Percentiles rank a stretch among this genome's conserved stretches.
These are phyloP conservation scores for Candida montana DNA, from an alignment of 805 yeast species.

Conservation along the genomic window DNA sequence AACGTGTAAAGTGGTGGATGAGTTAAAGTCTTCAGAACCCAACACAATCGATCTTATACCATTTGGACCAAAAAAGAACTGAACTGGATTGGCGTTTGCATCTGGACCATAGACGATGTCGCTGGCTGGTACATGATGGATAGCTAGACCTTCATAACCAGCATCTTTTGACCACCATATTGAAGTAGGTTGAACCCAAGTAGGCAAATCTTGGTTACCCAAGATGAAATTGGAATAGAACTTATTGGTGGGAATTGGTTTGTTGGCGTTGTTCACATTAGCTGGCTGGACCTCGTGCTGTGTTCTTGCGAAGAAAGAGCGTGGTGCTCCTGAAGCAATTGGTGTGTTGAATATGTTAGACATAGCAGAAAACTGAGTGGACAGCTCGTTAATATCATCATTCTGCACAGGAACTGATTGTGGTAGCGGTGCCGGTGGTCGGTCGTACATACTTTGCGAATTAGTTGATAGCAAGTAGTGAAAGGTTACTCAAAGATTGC, in stretches of 20 bases:
- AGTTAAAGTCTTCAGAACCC: conserved; percentile 38
- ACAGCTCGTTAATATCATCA: conserved; percentile 8
- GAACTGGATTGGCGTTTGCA: conserved; percentile 43
- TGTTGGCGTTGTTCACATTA: conserved; percentile 17
- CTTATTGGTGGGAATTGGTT: conserved; percentile 68
- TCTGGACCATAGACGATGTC: conserved; percentile 72
- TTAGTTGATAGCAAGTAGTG: conserved; percentile 9
- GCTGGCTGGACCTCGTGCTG: conserved; percentile 27
- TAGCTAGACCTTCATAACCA: conserved; percentile 52
- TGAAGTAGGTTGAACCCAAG: conserved; percentile 81
- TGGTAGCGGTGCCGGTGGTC: conserved; percentile 30
- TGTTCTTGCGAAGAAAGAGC: conserved; percentile 32
- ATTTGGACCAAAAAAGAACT: conserved; percentile 64
- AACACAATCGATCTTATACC: conserved; percentile 56
- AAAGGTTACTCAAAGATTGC: conserved; percentile 7
- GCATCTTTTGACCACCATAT: conserved; percentile 57
- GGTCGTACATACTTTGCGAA: conserved; percentile 20
- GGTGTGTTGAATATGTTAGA: conserved; percentile 37
- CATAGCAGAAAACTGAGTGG: conserved; percentile 15
- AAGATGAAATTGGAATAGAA: conserved; percentile 71
- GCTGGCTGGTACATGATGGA: conserved; percentile 52
- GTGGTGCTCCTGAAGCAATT: conserved; percentile 40
- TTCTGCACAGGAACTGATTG: not conserved
- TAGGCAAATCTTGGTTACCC: conserved; percentile 60
- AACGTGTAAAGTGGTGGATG: conserved; percentile 24